A percentile compares a stretch with the other conserved stretches of the same genome.
Evolutionary conservation across 306 rosid species (phyloP).

Genomic region (Betula pendula): DNA sequence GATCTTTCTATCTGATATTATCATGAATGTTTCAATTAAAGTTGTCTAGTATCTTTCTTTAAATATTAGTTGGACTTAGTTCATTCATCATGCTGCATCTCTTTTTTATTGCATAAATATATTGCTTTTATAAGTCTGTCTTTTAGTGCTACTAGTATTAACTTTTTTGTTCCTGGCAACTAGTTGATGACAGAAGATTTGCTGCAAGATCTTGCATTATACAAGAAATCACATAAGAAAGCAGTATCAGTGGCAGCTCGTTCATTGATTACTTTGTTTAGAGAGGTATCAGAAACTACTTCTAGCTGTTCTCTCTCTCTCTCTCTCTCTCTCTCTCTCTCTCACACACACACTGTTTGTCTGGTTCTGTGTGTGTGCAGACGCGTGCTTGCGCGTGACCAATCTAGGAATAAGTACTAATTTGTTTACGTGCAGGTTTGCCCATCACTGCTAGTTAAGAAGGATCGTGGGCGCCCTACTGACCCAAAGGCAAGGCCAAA

Average conservation of each 20-base stretch:
- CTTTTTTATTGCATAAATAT: not conserved
- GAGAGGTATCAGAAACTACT: conserved; percentile 56
- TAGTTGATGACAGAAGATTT: conserved; percentile 89
- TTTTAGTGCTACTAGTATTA: conserved; percentile 11
- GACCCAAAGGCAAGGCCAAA: conserved; percentile 74
- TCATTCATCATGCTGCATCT: not conserved
- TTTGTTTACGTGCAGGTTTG: conserved; percentile 57
- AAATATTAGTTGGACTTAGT: not conserved
- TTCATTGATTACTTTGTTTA: conserved; percentile 75
- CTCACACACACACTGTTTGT: too few species aligned
- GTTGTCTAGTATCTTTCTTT: conserved; percentile 21
- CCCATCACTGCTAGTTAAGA: conserved; percentile 84
- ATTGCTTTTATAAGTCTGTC: conserved; percentile 6
- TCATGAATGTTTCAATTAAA: conserved; percentile 3
- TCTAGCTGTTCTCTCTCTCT: too few species aligned
- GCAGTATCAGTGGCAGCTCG: conserved; percentile 87
- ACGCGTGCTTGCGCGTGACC: not conserved
- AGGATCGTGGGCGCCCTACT: conserved; percentile 84
- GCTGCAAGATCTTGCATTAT: conserved; percentile 90
- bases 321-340: too few species aligned
- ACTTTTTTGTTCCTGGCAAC: conserved; percentile 36
- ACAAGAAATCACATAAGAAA: conserved; percentile 93
- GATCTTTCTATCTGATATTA: conserved; percentile 10
- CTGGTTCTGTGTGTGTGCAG: not conserved
- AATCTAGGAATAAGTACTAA: not conserved